These are phyloP conservation scores for Moesziomyces sp. DNA, from an alignment of 1,284 basidiomycete species.

Conservation along the genomic window DNA sequence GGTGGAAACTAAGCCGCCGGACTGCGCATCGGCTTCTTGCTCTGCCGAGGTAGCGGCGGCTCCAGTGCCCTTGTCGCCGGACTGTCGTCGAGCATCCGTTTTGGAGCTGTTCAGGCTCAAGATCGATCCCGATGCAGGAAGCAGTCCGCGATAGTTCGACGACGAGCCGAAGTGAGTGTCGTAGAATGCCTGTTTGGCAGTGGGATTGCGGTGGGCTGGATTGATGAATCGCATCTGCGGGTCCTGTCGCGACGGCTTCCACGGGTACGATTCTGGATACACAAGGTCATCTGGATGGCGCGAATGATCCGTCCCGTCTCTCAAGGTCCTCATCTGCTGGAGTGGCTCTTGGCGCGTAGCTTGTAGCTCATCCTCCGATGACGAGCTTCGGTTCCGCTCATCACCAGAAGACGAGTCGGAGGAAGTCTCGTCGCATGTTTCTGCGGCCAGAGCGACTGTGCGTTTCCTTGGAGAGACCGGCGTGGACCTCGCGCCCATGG, in stretches of 20 bases:
- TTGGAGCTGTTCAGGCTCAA: conserved; percentile 6
- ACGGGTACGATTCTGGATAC: conserved; percentile 34
- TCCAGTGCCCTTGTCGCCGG: conserved; percentile 7
- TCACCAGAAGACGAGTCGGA: conserved; percentile 13
- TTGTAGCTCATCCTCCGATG: conserved; percentile 13
- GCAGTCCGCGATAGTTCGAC: conserved; percentile 36
- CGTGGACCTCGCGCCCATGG: neutral
- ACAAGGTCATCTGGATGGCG: conserved; percentile 40
- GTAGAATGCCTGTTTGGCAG: conserved; percentile 59
- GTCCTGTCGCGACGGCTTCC: conserved; percentile 27
- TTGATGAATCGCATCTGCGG: conserved; percentile 27
- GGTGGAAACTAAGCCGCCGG: conserved; percentile 9
- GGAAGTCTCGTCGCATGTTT: conserved; percentile 5
- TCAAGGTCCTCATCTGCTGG: neutral
- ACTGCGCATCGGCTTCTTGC: conserved; percentile 2
- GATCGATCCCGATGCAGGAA: conserved; percentile 23
- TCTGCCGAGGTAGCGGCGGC: neutral
- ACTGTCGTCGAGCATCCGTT: conserved; percentile 5
- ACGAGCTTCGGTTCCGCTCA: neutral
- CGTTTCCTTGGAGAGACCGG: conserved; percentile 14
- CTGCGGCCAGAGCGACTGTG: neutral
- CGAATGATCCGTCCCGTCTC: neutral
- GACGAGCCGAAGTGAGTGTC: conserved; percentile 55
- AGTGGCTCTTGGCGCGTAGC: neutral
- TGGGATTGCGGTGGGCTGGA: conserved; percentile 52